Evolutionary conservation across 169 alveolate genomes (phyloP).

Genomic region (Plasmodium malariae): DNA sequence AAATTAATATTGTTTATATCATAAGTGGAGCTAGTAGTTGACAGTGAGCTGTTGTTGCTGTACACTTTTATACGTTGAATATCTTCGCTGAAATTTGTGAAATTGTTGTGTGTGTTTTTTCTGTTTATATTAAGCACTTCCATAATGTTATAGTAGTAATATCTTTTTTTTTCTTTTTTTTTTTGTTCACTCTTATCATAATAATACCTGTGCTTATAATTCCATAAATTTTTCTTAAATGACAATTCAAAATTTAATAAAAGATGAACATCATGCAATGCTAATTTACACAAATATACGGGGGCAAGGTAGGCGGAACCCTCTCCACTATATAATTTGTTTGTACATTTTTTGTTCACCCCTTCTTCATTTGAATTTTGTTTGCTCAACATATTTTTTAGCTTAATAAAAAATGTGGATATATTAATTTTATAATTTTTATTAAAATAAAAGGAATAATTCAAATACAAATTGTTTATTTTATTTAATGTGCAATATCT

Average conservation of each 20-base stretch:
- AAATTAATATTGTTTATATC: slow-evolving; percentile 36
- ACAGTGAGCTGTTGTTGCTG: background rate
- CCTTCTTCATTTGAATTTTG: background rate
- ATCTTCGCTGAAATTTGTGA: slow-evolving; percentile 16
- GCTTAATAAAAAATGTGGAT: background rate
- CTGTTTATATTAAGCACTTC: background rate
- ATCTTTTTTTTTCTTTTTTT: background rate
- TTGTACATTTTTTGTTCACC: background rate
- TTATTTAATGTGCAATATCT: background rate
- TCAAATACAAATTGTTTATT: slow-evolving; percentile 45
- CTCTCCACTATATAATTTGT: background rate
- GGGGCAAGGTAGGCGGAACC: slow-evolving; percentile 8
- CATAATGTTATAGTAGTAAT: background rate
- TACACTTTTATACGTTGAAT: slow-evolving; percentile 1
- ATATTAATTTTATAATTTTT: slow-evolving; percentile 56
- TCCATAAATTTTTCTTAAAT: slow-evolving; percentile 56
- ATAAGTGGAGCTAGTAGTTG: slow-evolving; percentile 6
- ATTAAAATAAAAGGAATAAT: slow-evolving; percentile 42
- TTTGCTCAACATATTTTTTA: slow-evolving; percentile 7
- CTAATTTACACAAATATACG: slow-evolving; percentile 17
- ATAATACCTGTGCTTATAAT: slow-evolving; percentile 4
- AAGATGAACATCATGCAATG: slow-evolving; percentile 19
- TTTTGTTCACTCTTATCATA: background rate
- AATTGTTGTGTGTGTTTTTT: background rate
- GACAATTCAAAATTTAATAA: slow-evolving; percentile 45